These are phyloP conservation scores for Ceriops decandra DNA, from an alignment of 345 rosid species.

Conservation along the genomic window DNA sequence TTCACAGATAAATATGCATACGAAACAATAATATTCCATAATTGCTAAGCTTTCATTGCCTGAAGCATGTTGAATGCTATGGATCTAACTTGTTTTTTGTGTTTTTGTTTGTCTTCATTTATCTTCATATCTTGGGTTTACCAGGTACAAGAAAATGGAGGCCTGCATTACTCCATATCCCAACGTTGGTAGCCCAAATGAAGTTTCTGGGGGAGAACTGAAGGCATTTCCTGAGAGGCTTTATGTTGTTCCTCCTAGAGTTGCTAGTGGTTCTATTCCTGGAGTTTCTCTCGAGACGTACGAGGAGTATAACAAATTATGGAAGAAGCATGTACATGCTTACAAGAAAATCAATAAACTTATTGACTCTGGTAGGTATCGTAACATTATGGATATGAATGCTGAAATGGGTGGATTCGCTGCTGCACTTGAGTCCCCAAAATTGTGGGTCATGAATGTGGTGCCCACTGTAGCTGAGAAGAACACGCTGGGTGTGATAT, in stretches of 20 bases:
- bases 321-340: constrained; percentile 87
- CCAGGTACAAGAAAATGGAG: constrained; percentile 95
- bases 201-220: constrained; percentile 62
- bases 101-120: neutral
- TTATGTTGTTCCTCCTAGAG: constrained; percentile 74
- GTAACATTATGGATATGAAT: constrained; percentile 98
- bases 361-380: constrained; percentile 77
- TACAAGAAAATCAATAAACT: constrained; percentile 77
- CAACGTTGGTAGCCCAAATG: constrained; percentile 48
- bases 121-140: constrained; percentile 18
- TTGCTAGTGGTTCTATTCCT: constrained; percentile 77
- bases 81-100: neutral
- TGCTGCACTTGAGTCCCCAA: constrained; percentile 67
- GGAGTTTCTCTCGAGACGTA: constrained; percentile 83
- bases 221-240: constrained; percentile 82
- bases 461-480: constrained; percentile 83
- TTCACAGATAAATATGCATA: neutral
- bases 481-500: constrained; percentile 73
- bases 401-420: constrained; percentile 98
- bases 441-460: constrained; percentile 98
- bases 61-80: neutral
- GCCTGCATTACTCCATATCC: constrained; percentile 81
- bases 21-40: neutral
- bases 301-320: constrained; percentile 61
- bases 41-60: neutral